Conservation (phyloP, 1,139 yeast species). For the Blastobotrys ciferrii region DNA sequence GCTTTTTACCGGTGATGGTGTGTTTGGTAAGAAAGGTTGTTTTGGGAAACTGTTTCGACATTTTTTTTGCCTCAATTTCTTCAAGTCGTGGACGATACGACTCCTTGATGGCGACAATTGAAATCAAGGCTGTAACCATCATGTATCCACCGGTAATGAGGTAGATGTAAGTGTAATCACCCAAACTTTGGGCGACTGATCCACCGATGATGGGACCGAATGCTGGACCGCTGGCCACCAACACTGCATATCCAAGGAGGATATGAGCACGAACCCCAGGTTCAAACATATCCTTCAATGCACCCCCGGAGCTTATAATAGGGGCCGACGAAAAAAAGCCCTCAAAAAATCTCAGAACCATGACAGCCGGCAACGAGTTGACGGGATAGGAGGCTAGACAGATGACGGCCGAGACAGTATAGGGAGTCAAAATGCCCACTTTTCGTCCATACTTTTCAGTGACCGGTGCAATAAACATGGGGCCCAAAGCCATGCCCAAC, state of each 20-base stretch:
- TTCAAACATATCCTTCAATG: conserved; percentile 22
- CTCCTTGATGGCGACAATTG: conserved; percentile 14
- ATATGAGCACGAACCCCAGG: conserved; percentile 21
- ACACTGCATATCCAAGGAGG: conserved; percentile 20
- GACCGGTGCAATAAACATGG: conserved; percentile 21
- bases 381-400: conserved; percentile 15
- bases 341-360: conserved; percentile 18
- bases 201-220: conserved; percentile 24
- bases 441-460: conserved; percentile 22
- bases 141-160: conserved; percentile 16
- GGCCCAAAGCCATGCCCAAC: conserved; percentile 22
- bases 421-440: conserved; percentile 17
- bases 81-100: conserved; percentile 16
- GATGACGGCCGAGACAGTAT: conserved; percentile 13
- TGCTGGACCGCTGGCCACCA: conserved; percentile 25
- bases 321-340: conserved; percentile 24
- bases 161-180: conserved; percentile 16
- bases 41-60: conserved; percentile 9
- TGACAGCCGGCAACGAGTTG: conserved; percentile 9
- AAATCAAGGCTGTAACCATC: conserved; percentile 8
- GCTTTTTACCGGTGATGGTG: conserved; percentile 6
- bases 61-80: conserved; percentile 9
- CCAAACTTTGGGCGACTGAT: conserved; percentile 13
- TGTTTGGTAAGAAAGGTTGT: conserved; percentile 5
- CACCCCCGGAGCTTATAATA: conserved; percentile 22